These are phyloP conservation scores for Leccinellum albellum DNA, from an alignment of 768 basidiomycete genomes.

Conservation along the genomic window DNA sequence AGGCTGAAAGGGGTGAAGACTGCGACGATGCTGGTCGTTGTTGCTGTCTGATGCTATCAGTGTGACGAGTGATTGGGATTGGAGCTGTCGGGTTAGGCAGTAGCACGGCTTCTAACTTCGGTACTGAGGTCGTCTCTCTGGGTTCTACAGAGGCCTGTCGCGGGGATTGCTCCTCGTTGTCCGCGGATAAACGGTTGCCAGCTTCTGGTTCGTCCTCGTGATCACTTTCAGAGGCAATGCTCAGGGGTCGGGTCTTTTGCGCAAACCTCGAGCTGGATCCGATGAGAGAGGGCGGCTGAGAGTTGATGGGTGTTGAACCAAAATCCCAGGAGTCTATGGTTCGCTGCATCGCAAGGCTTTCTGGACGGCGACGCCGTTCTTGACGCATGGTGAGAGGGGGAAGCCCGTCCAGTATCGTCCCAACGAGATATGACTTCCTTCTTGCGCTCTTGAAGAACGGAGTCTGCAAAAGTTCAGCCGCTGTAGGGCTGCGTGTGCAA, in stretches of 20 bases:
- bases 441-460: constrained; percentile 79
- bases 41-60: not conserved
- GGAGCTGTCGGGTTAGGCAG: not conserved
- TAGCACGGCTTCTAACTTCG: not conserved
- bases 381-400: constrained; percentile 72
- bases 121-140: not conserved
- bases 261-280: constrained; percentile 3
- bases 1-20: constrained; percentile 2
- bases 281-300: constrained; percentile 23
- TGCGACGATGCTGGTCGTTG: constrained; percentile 1
- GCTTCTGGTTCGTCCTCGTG: constrained; percentile 6
- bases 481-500: constrained; percentile 59
- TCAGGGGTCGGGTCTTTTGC: constrained; percentile 3
- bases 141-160: not conserved
- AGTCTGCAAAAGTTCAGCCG: constrained; percentile 70
- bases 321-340: constrained; percentile 86
- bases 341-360: constrained; percentile 35
- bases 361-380: constrained; percentile 53
- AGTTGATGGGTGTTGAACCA: constrained; percentile 40
- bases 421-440: constrained; percentile 75
- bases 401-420: constrained; percentile 67
- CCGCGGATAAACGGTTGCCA: not conserved
- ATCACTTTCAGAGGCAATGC: constrained; percentile 2
- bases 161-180: not conserved
- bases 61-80: constrained; percentile 1